A percentile compares a stretch with the other conserved stretches of the same genome.
Conservation (phyloP, 345 rosid genomes). For the Zanthoxylum bungeanum region DNA sequence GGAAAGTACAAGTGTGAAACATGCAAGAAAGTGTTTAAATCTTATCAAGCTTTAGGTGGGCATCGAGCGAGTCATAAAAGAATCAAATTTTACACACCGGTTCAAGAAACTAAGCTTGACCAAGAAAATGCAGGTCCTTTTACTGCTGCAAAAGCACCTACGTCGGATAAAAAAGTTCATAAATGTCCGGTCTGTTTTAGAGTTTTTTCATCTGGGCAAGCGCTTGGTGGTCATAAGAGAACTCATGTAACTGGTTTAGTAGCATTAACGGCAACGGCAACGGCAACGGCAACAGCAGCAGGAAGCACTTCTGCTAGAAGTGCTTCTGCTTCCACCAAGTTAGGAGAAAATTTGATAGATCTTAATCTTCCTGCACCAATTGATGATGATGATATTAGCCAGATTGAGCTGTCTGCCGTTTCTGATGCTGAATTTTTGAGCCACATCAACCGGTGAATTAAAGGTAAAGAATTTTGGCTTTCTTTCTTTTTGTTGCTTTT, state of each 20-base stretch:
- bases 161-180: constrained; percentile 46
- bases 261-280: constrained; percentile 17
- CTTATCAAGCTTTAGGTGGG: constrained; percentile 92
- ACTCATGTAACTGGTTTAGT: constrained; percentile 55
- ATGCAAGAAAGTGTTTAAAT: constrained; percentile 72
- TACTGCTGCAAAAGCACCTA: neutral
- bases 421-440: constrained; percentile 60
- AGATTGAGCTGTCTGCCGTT: constrained; percentile 64
- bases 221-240: constrained; percentile 96
- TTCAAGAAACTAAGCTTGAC: constrained; percentile 22
- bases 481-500: constrained; percentile 24
- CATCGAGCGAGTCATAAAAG: constrained; percentile 94
- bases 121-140: constrained; percentile 37
- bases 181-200: constrained; percentile 82
- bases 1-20: constrained; percentile 78
- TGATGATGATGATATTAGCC: constrained; percentile 63
- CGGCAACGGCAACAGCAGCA: too few species aligned
- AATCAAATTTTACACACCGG: constrained; percentile 33
- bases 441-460: constrained; percentile 30
- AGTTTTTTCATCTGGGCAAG: constrained; percentile 92
- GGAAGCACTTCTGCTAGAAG: constrained; percentile 25
- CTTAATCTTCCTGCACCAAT: constrained; percentile 89
- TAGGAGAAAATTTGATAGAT: constrained; percentile 56
- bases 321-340: constrained; percentile 14
- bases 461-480: constrained; percentile 42